A percentile compares a stretch with the other conserved stretches of the same genome.
Evolutionary conservation across 2,329 filamentous ascomycete species (phyloP).

Genomic region (Penicillium sp.): DNA sequence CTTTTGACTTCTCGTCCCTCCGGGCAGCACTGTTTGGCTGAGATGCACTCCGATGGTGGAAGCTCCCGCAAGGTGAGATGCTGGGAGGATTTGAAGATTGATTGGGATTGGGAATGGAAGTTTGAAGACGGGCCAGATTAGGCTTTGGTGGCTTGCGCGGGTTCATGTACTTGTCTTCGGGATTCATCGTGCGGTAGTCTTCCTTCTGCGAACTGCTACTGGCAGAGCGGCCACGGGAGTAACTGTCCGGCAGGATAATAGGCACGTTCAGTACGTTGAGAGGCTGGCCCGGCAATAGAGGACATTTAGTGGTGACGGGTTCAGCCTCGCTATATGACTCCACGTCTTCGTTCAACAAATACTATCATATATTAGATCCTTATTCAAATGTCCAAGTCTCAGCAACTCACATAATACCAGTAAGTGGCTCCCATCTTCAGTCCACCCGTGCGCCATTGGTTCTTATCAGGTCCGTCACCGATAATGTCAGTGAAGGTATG

Average conservation of each 20-base stretch:
- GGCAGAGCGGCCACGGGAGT: conserved; percentile 60
- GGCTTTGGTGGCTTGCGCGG: conserved; percentile 62
- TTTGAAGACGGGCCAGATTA: conserved; percentile 46
- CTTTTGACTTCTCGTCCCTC: conserved; percentile 23
- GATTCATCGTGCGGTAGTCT: conserved; percentile 74
- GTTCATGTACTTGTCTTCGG: conserved; percentile 71
- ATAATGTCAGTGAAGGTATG: conserved; percentile 84
- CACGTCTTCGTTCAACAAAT: conserved; percentile 75
- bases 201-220: conserved; percentile 63
- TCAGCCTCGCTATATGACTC: conserved; percentile 74
- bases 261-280: conserved; percentile 86
- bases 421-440: conserved; percentile 92
- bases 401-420: conserved; percentile 82
- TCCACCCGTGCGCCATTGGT: conserved; percentile 68
- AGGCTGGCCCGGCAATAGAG: conserved; percentile 81
- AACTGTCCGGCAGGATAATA: conserved; percentile 57
- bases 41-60: conserved; percentile 33
- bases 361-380: conserved; percentile 53
- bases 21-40: conserved; percentile 34
- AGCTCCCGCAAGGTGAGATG: conserved; percentile 26
- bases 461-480: conserved; percentile 68
- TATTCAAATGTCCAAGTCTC: not conserved
- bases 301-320: conserved; percentile 76
- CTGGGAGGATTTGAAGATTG: conserved; percentile 26
- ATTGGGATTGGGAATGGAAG: conserved; percentile 40